phyloP scores from a whole-genome alignment of 1,139 yeast species.

The Tardiomyces blankii region DNA sequence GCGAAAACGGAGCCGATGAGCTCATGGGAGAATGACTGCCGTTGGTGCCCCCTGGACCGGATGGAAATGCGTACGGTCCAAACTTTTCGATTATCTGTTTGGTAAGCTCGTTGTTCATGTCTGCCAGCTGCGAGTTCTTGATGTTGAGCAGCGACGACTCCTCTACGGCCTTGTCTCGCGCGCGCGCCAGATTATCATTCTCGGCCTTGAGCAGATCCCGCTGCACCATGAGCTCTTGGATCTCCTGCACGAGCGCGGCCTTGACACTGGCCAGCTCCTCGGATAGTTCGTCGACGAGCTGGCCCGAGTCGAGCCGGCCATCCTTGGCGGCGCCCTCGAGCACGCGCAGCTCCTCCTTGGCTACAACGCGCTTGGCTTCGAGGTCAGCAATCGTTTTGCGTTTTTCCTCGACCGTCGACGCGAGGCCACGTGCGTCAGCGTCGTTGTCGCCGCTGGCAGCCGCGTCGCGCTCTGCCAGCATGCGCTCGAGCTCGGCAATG shows the following conservation, averaged over 20 bases:
- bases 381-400: constrained; percentile 25
- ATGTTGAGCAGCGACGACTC: constrained; percentile 24
- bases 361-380: constrained; percentile 24
- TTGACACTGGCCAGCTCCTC: constrained; percentile 17
- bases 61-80: constrained; percentile 13
- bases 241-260: constrained; percentile 21
- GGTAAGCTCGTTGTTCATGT: constrained; percentile 28
- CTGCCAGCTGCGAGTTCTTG: constrained; percentile 27
- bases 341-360: constrained; percentile 21
- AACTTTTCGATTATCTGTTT: constrained; percentile 26
- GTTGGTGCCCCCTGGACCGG: background rate
- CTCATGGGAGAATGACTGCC: background rate
- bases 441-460: constrained; percentile 6
- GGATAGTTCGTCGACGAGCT: constrained; percentile 6
- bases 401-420: constrained; percentile 20
- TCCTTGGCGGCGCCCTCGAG: constrained; percentile 13
- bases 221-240: constrained; percentile 21
- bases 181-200: constrained; percentile 16
- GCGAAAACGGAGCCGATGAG: background rate
- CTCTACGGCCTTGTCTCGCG: constrained; percentile 20
- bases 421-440: constrained; percentile 11
- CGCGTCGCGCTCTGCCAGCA: constrained; percentile 12
- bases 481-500: constrained; percentile 24
- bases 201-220: constrained; percentile 25
- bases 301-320: constrained; percentile 8